These are phyloP conservation scores for Lobosporangium transversale DNA, from an alignment of 192 early-diverging fungal species.

Conservation along the genomic window DNA sequence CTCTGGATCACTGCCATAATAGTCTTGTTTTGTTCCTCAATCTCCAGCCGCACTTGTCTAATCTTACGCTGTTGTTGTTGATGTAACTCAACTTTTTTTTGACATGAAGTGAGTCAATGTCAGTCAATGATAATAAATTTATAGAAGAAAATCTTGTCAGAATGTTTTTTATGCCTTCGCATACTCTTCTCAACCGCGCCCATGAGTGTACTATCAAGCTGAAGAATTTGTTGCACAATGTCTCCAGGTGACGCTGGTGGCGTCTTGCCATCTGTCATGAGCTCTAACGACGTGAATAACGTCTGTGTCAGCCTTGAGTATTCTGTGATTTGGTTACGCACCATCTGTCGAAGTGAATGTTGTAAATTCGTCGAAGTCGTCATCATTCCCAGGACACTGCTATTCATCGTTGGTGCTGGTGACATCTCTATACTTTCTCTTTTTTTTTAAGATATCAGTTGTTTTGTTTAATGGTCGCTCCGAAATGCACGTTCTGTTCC, in stretches of 20 bases:
- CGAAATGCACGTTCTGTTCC: too few species aligned
- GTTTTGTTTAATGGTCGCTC: too few species aligned
- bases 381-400: too few species aligned
- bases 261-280: conserved; percentile 25
- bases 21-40: conserved; percentile 54
- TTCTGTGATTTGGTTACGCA: conserved; percentile 44
- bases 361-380: conserved; percentile 9
- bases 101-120: too few species aligned
- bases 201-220: conserved; percentile 56
- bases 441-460: too few species aligned
- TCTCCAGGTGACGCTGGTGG: conserved; percentile 35
- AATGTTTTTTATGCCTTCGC: background rate
- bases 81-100: conserved; percentile 57
- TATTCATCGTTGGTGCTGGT: background rate
- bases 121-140: too few species aligned
- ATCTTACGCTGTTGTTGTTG: conserved; percentile 58
- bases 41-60: conserved; percentile 58
- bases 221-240: conserved; percentile 53
- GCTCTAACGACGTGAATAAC: conserved; percentile 27
- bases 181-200: conserved; percentile 61
- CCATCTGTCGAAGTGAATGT: conserved; percentile 42
- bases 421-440: background rate
- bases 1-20: conserved; percentile 52
- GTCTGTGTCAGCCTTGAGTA: conserved; percentile 41
- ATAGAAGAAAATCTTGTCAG: too few species aligned